Conservation (phyloP, 1,284 basidiomycete genomes). For the Microbotryum saponariae region DNA sequence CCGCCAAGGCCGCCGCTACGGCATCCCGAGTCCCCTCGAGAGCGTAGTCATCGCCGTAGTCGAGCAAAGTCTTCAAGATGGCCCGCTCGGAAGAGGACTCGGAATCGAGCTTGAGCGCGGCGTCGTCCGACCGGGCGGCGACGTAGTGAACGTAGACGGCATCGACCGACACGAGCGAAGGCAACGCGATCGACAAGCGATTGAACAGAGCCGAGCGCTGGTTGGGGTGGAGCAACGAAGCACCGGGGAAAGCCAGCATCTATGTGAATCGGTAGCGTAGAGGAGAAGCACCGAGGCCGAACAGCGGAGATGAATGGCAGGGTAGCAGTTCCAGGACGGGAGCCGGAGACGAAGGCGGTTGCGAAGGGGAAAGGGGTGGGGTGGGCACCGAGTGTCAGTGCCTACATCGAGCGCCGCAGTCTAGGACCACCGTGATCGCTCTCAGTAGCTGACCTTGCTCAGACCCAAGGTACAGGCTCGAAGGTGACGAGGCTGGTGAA, state of each 20-base stretch:
- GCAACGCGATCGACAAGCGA: slow-evolving; percentile 52
- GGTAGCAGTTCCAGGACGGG: too few relatives aligned
- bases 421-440: too few relatives aligned
- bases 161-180: slow-evolving; percentile 62
- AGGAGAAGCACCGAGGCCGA: too few relatives aligned
- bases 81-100: slow-evolving; percentile 47
- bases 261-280: background rate
- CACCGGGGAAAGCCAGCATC: slow-evolving; percentile 41
- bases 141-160: slow-evolving; percentile 83
- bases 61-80: slow-evolving; percentile 66
- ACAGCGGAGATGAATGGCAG: too few relatives aligned
- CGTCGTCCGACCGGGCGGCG: slow-evolving; percentile 50
- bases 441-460: too few relatives aligned
- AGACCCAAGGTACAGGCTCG: too few relatives aligned
- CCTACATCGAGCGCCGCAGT: too few relatives aligned
- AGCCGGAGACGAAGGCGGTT: too few relatives aligned
- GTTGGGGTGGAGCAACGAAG: slow-evolving; percentile 43
- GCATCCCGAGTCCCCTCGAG: slow-evolving; percentile 47
- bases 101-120: slow-evolving; percentile 51
- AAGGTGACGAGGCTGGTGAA: too few relatives aligned
- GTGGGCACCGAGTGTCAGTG: too few relatives aligned
- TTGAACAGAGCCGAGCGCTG: slow-evolving; percentile 64
- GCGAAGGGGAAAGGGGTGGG: too few relatives aligned
- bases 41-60: slow-evolving; percentile 74
- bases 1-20: slow-evolving; percentile 38